These are phyloP conservation scores for Gossypium anomalum DNA, from an alignment of 345 rosid genomes.

Conservation along the genomic window DNA sequence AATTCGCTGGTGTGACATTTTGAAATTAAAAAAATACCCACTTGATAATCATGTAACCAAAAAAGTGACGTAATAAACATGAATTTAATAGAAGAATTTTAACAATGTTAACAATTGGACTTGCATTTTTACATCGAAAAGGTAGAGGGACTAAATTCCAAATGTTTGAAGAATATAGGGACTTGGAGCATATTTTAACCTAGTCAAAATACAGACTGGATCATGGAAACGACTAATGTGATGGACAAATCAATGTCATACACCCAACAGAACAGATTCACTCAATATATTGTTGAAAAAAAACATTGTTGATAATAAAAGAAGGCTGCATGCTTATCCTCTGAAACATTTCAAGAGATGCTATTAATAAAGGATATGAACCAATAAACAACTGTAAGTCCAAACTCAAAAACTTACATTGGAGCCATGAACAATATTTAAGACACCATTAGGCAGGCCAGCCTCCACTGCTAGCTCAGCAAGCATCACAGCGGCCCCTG, in stretches of 20 bases:
- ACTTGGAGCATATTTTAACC: too few relatives aligned
- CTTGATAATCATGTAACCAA: too few relatives aligned
- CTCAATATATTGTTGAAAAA: neutral
- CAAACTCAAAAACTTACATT: conserved; percentile 40
- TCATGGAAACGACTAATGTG: neutral
- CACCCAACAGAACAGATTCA: neutral
- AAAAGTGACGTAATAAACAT: too few relatives aligned
- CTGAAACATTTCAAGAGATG: neutral
- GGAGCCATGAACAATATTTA: conserved; percentile 87
- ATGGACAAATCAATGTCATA: neutral
- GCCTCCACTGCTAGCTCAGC: conserved; percentile 96
- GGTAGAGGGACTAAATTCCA: too few relatives aligned
- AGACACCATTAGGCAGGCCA: conserved; percentile 87
- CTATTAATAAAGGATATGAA: neutral
- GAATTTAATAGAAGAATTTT: too few relatives aligned
- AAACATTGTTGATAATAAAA: neutral
- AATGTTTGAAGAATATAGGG: too few relatives aligned
- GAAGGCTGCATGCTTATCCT: neutral
- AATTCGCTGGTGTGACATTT: too few relatives aligned
- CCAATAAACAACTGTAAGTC: neutral
- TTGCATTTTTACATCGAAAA: too few relatives aligned
- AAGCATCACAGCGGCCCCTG: conserved; percentile 89
- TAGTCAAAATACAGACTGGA: neutral
- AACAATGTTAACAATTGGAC: too few relatives aligned
- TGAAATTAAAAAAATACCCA: too few relatives aligned